Evolutionary conservation across 2,329 filamentous ascomycete genomes (phyloP), one percentile per base, ranked within the genome.

Genomic region (Trichoderma polysporum): DNA sequence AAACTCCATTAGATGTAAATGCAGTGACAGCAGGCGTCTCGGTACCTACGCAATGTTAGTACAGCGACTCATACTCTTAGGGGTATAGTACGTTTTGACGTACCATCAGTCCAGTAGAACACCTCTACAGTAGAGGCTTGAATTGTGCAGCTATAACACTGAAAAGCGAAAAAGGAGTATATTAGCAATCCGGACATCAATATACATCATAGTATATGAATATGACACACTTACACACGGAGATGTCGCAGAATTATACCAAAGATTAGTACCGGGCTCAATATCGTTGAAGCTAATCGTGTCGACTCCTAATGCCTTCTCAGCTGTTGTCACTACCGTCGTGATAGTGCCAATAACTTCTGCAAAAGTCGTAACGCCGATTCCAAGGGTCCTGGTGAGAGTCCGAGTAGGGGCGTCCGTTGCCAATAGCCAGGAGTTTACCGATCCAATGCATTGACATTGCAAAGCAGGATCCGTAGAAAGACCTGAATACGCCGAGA

Each of bases 61-160:
- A 22, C 12, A 10, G 41, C 2, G 17, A 22, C 3, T 12, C 27
- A n/a, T 9, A 15, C 1, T 31, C 27, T 29, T 31, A n/a, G 27
- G 49, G n/a, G 13, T 5, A 17, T 9, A 19, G 3, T 19, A 6
- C 8, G 15, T 10, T 27, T 50, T 31, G 25, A 4, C 17, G 10
- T 31, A 31, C 49, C 25, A 2, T 52, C 27, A 19, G 33, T 31
- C 37, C 25, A 66, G 37, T 29, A 58, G 37, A 66, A 58, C 10
- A 66, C 15, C 13, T 66, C 52, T 13, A 66, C 52, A 8, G 52
- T 66, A 13, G 62, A 66, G 12, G 62, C 52, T 7, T 13, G 22
- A 6, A 66, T 41, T 17, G 62, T 66, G 22, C 62, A 66, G 37
- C 62, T 66, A 7, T 57, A 57, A 35, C 52, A 66, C 62, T 66